Percentiles rank a stretch among this genome's conserved stretches.
Conservation (phyloP, 192 early-diverging fungal genomes). For the Mortierella antarctica region DNA sequence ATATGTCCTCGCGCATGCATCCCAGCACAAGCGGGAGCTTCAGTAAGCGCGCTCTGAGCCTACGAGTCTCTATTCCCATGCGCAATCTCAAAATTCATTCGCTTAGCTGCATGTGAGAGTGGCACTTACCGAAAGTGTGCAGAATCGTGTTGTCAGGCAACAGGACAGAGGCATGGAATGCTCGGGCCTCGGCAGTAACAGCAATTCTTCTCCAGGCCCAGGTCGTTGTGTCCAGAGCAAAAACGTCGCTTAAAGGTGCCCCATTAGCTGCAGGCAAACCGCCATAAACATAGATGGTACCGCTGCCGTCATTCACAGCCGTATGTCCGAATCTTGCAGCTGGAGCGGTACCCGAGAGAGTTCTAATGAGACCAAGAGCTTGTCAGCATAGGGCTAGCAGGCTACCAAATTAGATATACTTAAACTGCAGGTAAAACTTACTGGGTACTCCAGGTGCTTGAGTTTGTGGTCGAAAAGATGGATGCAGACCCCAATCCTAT, state of each 20-base stretch:
- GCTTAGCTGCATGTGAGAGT: neutral
- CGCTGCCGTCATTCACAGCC: neutral
- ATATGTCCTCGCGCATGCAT: no score
- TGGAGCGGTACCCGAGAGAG: neutral
- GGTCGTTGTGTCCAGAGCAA: neutral
- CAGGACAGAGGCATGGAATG: conserved; percentile 35
- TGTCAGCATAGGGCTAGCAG: neutral
- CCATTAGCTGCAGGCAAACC: neutral
- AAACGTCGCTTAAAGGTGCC: conserved; percentile 15
- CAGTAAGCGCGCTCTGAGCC: no score
- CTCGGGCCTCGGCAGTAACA: conserved; percentile 19
- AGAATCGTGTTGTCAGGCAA: conserved; percentile 14
- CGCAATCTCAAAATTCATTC: no score
- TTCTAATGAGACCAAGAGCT: neutral
- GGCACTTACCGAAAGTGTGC: conserved; percentile 29
- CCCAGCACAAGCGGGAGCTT: no score
- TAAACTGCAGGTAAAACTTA: no score
- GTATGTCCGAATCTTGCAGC: conserved; percentile 26
- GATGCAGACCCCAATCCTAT: no score
- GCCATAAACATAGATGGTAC: conserved; percentile 25
- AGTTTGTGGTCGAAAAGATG: no score
- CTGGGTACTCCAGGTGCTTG: no score
- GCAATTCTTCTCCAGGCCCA: conserved; percentile 23
- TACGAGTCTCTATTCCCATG: no score
- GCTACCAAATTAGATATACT: no score